Conservation (phyloP, 768 basidiomycete genomes). For the Pholiota conissans region DNA sequence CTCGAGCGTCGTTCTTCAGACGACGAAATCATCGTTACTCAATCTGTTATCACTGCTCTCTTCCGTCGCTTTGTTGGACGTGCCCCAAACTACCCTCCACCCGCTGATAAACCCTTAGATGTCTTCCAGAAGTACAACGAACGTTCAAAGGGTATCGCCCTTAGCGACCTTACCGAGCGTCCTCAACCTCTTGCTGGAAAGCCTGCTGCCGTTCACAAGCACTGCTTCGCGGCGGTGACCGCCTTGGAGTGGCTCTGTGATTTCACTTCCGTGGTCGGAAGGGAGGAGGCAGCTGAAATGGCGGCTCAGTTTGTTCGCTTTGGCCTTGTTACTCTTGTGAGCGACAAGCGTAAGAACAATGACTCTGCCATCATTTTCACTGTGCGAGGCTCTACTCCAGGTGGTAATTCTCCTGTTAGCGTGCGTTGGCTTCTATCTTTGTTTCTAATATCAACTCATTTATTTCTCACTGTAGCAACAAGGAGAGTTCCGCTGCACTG, state of each 20-base stretch:
- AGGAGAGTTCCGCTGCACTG: constrained; percentile 95
- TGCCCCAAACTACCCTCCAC: constrained; percentile 72
- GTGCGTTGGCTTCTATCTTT: constrained; percentile 40
- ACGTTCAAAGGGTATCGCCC: constrained; percentile 68
- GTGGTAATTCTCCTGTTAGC: constrained; percentile 72
- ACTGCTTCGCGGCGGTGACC: constrained; percentile 83
- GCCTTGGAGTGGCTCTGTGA: constrained; percentile 98
- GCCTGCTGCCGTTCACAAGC: constrained; percentile 50
- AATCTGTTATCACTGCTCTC: constrained; percentile 89
- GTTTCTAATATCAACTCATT: constrained; percentile 12
- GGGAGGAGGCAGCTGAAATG: constrained; percentile 97
- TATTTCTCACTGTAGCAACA: constrained; percentile 58
- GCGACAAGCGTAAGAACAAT: constrained; percentile 88
- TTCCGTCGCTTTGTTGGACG: constrained; percentile 96
- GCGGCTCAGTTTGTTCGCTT: constrained; percentile 97
- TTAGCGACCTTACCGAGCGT: constrained; percentile 73
- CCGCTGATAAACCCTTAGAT: constrained; percentile 49
- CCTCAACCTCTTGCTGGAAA: constrained; percentile 54
- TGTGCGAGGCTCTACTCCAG: constrained; percentile 77
- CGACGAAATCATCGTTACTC: constrained; percentile 97
- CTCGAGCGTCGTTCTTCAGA: constrained; percentile 90
- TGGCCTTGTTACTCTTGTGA: constrained; percentile 84
- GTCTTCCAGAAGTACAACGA: constrained; percentile 76
- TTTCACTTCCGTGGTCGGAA: constrained; percentile 92
- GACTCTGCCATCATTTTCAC: constrained; percentile 94